Evolutionary conservation across 2,329 filamentous ascomycete genomes (phyloP), one percentile per base, ranked within the genome.

Genomic region (Fusarium staphyleae): DNA sequence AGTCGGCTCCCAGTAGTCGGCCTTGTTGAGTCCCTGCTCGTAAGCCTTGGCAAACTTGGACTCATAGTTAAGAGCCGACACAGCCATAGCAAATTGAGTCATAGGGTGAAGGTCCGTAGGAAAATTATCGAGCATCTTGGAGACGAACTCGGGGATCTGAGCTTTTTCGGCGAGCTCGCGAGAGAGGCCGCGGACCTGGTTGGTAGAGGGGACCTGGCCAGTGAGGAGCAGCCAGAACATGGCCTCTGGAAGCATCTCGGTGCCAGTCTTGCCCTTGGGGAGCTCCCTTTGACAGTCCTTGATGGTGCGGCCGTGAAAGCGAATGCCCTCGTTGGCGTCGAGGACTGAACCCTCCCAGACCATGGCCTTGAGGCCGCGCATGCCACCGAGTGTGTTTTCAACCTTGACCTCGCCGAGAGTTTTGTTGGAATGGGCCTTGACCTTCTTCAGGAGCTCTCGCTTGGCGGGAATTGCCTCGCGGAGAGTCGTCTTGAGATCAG

Each of bases 161-260:
- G 90, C 89, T 78, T 97, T 88, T 73, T 93, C 88, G 44, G 95
- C 95, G 18, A 98, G 82, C 74, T 98, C 88, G 52, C 87, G 85
- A 39, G 91, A 96, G 67, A 99, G 87, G 36, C 78, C 80, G 68
- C 93, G 90, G 59, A 95, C 86, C 76, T 99, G 95, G 58, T 79
- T 79, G 16, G 87, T 88, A 1, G 89, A 90, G 18, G 95, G 95
- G 16, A 98, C 90, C 75, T 96, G 84, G 54, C 95, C 95, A 9
- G 95, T 99, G 66, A 99, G 82, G 43, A 99, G 86, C 34, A 98
- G 86, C 95, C 95, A 99, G 83, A 99, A 99, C 95, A 99, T 99
- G 75, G 93, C 87, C 77, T 99, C 95, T 40, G 95, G 95, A 11
- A 98, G 85, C 95, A 98, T 99, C 78, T 98, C 93, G 5, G 91